Evolutionary conservation across 371 early-diverging fungal species (phyloP).

Genomic region (Mucor velutinosus): DNA sequence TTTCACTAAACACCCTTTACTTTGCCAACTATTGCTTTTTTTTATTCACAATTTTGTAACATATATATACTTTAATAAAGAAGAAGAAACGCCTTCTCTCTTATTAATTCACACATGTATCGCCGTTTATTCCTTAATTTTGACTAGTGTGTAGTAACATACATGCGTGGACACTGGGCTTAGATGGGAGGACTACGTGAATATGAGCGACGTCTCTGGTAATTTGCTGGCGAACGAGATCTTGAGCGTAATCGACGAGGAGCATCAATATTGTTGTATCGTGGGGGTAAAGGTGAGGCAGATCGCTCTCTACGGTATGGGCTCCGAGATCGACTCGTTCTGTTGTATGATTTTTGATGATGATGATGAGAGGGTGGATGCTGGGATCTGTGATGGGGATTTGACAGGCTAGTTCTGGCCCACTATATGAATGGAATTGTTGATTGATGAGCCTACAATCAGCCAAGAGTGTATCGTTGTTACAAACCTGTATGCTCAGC

Average conservation of each 20-base stretch:
- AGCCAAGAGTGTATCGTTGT: neutral
- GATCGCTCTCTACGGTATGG: conserved; percentile 30
- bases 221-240: conserved; percentile 15
- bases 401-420: conserved; percentile 7
- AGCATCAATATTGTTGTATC: conserved; percentile 6
- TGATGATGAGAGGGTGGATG: neutral
- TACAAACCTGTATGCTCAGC: conserved; percentile 74
- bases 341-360: conserved; percentile 2
- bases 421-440: neutral
- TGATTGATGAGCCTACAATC: neutral
- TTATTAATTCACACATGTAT: neutral
- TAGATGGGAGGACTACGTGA: conserved; percentile 16
- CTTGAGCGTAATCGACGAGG: conserved; percentile 19
- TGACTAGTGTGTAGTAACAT: neutral
- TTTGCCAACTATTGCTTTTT: neutral
- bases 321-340: conserved; percentile 20
- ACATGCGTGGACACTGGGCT: neutral
- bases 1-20: neutral
- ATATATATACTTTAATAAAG: neutral
- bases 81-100: neutral
- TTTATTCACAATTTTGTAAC: conserved; percentile 2
- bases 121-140: neutral
- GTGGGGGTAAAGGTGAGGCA: conserved; percentile 38
- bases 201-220: conserved; percentile 18
- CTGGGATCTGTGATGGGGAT: neutral